These are phyloP conservation scores for Apostasia ramifera DNA, from an alignment of 106 monocot species.

Conservation along the genomic window DNA sequence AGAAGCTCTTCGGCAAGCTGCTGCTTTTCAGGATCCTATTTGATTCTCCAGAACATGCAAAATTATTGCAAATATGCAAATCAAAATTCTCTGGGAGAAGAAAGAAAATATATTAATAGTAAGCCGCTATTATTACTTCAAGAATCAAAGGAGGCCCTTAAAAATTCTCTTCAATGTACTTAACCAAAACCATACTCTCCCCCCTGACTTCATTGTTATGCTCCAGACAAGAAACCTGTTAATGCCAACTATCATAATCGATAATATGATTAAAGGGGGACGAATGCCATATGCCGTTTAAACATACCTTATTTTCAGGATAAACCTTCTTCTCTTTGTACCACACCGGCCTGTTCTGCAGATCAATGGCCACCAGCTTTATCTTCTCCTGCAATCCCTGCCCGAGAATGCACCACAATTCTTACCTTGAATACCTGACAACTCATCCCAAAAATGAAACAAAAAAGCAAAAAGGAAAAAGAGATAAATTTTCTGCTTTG, in stretches of 20 bases:
- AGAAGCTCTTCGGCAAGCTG: too few species aligned
- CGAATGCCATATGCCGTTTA: background rate
- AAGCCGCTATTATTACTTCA: conserved; percentile 6
- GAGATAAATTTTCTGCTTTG: background rate
- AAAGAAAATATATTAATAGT: too few species aligned
- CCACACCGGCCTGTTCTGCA: background rate
- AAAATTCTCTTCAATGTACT: conserved; percentile 30
- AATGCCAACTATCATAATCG: background rate
- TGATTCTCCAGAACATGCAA: too few species aligned
- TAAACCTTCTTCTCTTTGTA: conserved; percentile 1
- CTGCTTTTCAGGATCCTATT: too few species aligned
- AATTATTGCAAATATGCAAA: too few species aligned
- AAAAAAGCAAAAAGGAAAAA: too few species aligned
- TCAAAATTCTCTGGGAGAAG: too few species aligned
- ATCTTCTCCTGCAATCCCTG: background rate
- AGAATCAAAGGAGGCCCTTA: conserved; percentile 26
- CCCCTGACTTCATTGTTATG: conserved; percentile 35
- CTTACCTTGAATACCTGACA: background rate
- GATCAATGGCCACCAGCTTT: conserved; percentile 1
- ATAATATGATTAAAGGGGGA: background rate
- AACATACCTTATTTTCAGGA: background rate
- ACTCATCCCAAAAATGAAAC: too few species aligned
- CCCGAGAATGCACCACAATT: too few species aligned
- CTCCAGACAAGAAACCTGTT: conserved; percentile 34
- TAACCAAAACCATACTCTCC: conserved; percentile 32